phyloP scores from a whole-genome alignment of 2,329 filamentous ascomycete genomes.

The Calonectria honghensis region DNA sequence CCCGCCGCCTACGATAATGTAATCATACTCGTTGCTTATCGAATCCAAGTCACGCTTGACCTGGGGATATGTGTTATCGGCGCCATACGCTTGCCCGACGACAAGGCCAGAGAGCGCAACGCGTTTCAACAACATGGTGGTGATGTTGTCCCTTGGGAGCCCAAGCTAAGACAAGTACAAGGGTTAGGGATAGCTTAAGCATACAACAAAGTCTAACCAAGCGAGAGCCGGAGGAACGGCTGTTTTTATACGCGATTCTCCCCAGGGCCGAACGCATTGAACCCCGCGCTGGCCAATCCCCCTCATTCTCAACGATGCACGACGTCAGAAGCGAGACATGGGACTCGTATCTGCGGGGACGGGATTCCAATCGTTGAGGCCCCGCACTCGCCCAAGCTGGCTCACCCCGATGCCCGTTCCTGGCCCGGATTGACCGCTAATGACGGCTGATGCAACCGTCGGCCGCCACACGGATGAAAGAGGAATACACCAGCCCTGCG shows the following conservation, averaged over 20 bases:
- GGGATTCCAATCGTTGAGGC: neutral
- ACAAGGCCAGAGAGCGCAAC: neutral
- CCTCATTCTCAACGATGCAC: neutral
- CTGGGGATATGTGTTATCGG: neutral
- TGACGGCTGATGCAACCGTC: neutral
- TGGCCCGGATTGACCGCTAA: slow-evolving; percentile 3
- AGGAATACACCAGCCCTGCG: neutral
- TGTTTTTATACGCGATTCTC: neutral
- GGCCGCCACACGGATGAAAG: slow-evolving; percentile 19
- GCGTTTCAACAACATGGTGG: neutral
- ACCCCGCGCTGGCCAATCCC: slow-evolving; percentile 1
- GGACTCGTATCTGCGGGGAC: neutral
- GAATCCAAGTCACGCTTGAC: neutral
- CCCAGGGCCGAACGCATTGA: neutral
- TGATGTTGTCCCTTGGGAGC: neutral
- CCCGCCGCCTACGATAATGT: slow-evolving; percentile 7
- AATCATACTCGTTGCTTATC: slow-evolving; percentile 6
- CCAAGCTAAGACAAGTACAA: neutral
- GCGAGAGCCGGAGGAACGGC: neutral
- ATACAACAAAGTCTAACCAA: neutral
- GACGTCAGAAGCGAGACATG: neutral
- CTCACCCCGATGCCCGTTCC: neutral
- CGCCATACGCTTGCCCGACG: neutral
- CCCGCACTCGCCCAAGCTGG: neutral
- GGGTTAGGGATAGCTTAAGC: neutral